Evolutionary conservation across 192 early-diverging fungal species (phyloP), one percentile per base, ranked within the genome.

Genomic region (Coemansia sp.): DNA sequence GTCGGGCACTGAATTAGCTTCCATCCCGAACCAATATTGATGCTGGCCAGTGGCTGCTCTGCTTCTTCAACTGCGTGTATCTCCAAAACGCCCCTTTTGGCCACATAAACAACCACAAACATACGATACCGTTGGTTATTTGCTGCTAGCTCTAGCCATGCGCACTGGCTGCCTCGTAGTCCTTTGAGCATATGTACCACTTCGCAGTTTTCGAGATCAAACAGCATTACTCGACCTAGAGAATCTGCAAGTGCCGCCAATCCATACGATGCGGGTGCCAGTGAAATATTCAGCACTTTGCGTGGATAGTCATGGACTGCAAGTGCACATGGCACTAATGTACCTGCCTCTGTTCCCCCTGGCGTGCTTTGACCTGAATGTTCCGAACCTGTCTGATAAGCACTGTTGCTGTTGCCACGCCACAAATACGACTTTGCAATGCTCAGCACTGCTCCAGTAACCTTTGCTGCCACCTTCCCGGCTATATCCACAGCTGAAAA

Each of bases 371-470:
- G 59, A 1, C 55, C 50, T 3, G 55, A 18, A 26, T 26, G 23
- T 19, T 50, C 26, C 1, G 55, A 59, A 2, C 37, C 42, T 2
- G n/a, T 3, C 12, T 13, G 39, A 28, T 6, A 16, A 9, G 28
- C 39, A 11, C 20, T 11, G 42, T 6, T 16, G 26, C 43, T 33
- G 42, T 7, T 44, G 50, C 14, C 7, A 49, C 72, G 57, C 65
- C 65, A 68, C 8, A 75, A 57, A 45, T 75, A 75, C 31, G 72
- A 75, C 35, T 57, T 56, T 37, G 72, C 72, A 40, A 75, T 64
- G 44, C 30, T 61, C 15, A 75, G 45, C 36, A 75, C 65, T 0
- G 72, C 72, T 14, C 65, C 72, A 0, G 72, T 75, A 44, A 75
- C 72, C 19, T 40, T 51, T 2, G 65, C 65, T 3, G 72, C 72